Base-by-base conservation (phyloP, 2,329 filamentous ascomycete genomes). In the Xylariaceae sp. region DNA sequence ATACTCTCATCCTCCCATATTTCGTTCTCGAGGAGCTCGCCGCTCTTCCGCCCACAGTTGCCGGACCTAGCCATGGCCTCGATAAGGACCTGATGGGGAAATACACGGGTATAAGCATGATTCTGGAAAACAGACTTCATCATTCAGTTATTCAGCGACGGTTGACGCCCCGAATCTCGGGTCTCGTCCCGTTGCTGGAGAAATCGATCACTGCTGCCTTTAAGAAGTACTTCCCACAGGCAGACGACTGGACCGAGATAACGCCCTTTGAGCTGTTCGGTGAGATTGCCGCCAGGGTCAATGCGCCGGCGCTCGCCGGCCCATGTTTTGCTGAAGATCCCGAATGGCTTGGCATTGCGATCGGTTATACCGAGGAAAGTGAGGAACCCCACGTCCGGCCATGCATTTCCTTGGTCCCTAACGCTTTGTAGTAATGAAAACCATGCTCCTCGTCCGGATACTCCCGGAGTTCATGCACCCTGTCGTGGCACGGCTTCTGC, bases 61-160 rank as follows among this genome's bases (percentile, higher is more conserved):
- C 59, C 2, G 51, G 51, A n/a, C 49, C 55, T 5, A 16, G 50
- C 1, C 45, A 22, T 3, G 57, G 21, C 16, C 36, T 58, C 4
- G 53, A 57, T 7, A 47, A 51, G 6, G 60, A 61, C 5, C 34
- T 62, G 1, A 45, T 51, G 18, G 60, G 60, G 0, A 22, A 5
- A 5, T 62, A 53, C 48, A 56, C 54, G 2, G 51, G 54, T 1
- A 19, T 61, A 7, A 43, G 49, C 30, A 10, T 59, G 7, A 55
- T 61, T 2, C 40, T 59, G 1, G 51, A 58, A 13, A 61, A 36
- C 22, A 34, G 49, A 6, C 32, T 54, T 22, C 58, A 62, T 21
- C 49, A 56, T 32, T 41, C 58, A 10, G 51, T 59, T 21, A 37
- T 62, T 3, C 58, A 62, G 47, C 54, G 56, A 6, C 56, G 48